Evolutionary conservation across 1,284 basidiomycete species (phyloP).

Genomic region (Naganishia albida): DNA sequence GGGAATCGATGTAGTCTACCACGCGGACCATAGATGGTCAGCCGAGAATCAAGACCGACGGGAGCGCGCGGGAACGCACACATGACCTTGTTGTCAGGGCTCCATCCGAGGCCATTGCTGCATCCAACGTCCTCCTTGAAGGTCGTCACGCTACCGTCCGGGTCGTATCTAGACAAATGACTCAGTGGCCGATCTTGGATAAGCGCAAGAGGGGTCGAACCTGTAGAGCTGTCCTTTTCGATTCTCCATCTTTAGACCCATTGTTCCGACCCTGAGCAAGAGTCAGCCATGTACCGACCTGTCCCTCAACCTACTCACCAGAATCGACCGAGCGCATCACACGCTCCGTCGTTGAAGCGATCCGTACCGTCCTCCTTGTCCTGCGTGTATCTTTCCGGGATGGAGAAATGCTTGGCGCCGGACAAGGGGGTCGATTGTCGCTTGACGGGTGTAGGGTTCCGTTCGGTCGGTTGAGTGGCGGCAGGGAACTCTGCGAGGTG

Average conservation of each 20-base stretch:
- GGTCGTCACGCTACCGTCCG: constrained; percentile 38
- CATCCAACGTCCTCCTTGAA: constrained; percentile 43
- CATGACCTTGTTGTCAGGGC: constrained; percentile 47
- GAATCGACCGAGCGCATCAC: constrained; percentile 48
- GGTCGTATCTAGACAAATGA: constrained; percentile 36
- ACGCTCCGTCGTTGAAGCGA: constrained; percentile 53
- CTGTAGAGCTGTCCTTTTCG: constrained; percentile 41
- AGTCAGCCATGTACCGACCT: too few species aligned
- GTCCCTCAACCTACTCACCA: constrained; percentile 35
- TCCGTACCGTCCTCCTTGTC: constrained; percentile 30
- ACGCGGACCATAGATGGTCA: not conserved
- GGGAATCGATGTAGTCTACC: constrained; percentile 52
- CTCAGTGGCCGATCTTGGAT: not conserved
- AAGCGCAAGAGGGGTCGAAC: constrained; percentile 34
- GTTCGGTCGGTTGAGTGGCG: constrained; percentile 36
- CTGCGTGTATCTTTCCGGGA: constrained; percentile 34
- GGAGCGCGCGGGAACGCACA: constrained; percentile 39
- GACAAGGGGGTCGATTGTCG: constrained; percentile 1
- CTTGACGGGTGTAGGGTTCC: constrained; percentile 21
- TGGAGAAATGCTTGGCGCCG: constrained; percentile 30
- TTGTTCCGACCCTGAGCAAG: constrained; percentile 30
- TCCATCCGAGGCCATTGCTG: constrained; percentile 53
- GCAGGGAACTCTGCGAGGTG: constrained; percentile 38
- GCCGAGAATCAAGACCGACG: too few species aligned
- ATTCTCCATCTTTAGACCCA: constrained; percentile 17